Conservation (phyloP, 768 basidiomycete genomes). For the Gymnopilus dilepis region DNA sequence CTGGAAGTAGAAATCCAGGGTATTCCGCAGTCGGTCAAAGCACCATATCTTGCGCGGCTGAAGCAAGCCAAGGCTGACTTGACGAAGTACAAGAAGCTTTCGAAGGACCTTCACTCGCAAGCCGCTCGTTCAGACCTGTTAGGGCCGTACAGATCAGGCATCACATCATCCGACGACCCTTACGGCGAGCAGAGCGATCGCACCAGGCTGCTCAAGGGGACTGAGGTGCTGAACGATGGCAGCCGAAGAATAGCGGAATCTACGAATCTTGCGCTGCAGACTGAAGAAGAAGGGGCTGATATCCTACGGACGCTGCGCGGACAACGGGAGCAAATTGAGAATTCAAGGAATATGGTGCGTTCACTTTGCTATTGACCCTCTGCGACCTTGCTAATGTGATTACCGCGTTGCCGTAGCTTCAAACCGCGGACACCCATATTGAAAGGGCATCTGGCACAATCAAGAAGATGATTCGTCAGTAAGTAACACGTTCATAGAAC, state of each 20-base stretch:
- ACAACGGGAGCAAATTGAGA: slow-evolving; percentile 92
- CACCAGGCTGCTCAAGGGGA: slow-evolving; percentile 74
- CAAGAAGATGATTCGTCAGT: slow-evolving; percentile 93
- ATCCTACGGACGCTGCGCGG: slow-evolving; percentile 79
- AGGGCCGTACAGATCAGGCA: slow-evolving; percentile 23
- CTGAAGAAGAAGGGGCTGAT: slow-evolving; percentile 89
- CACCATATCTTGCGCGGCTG: slow-evolving; percentile 70
- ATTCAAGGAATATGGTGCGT: slow-evolving; percentile 80
- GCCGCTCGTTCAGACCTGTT: slow-evolving; percentile 72
- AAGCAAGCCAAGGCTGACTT: slow-evolving; percentile 75
- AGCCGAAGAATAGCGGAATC: slow-evolving; percentile 74
- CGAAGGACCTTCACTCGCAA: slow-evolving; percentile 73
- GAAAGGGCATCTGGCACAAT: slow-evolving; percentile 88
- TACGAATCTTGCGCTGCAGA: slow-evolving; percentile 89
- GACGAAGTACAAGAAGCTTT: slow-evolving; percentile 73
- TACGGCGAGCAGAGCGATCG: slow-evolving; percentile 70
- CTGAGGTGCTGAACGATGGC: slow-evolving; percentile 76
- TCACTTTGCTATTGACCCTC: background rate
- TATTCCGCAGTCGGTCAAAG: slow-evolving; percentile 82
- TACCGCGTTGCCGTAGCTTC: slow-evolving; percentile 52
- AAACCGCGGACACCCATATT: slow-evolving; percentile 81
- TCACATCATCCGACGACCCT: slow-evolving; percentile 68
- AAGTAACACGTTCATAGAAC: slow-evolving; percentile 33
- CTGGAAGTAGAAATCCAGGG: slow-evolving; percentile 94
- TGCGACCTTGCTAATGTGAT: background rate